These are phyloP conservation scores for Suillus ampliporus DNA, from an alignment of 768 basidiomycete genomes.

Conservation along the genomic window DNA sequence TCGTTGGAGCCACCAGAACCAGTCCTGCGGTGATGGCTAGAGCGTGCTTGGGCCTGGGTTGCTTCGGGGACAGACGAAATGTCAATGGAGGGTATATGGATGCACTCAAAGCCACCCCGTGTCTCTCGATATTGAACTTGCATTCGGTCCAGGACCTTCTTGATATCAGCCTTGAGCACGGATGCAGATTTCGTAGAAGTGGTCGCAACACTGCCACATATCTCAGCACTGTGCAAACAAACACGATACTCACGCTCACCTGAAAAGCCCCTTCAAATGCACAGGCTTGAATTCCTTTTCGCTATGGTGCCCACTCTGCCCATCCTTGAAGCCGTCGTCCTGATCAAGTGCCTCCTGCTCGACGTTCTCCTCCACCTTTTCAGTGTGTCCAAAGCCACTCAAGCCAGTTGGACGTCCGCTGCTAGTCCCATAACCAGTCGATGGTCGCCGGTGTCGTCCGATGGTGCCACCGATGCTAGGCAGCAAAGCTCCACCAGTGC, in stretches of 20 bases:
- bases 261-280: constrained; percentile 95
- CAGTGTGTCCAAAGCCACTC: constrained; percentile 55
- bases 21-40: constrained; percentile 46
- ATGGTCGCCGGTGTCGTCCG: constrained; percentile 72
- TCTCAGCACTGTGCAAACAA: constrained; percentile 11
- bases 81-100: constrained; percentile 94
- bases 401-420: constrained; percentile 41
- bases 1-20: constrained; percentile 59
- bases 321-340: constrained; percentile 54
- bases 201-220: constrained; percentile 76
- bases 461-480: constrained; percentile 57
- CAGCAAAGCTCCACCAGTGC: constrained; percentile 69
- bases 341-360: constrained; percentile 45
- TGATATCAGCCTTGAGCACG: constrained; percentile 83
- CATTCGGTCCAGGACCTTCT: constrained; percentile 88
- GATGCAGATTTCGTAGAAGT: constrained; percentile 89
- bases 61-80: constrained; percentile 68
- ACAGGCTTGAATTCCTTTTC: constrained; percentile 92
- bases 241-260: constrained; percentile 49
- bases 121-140: constrained; percentile 94
- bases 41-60: constrained; percentile 35
- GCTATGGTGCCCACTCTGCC: constrained; percentile 52
- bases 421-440: constrained; percentile 59
- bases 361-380: constrained; percentile 53
- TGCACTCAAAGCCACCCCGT: constrained; percentile 93